Base-by-base conservation (phyloP, 2,329 filamentous ascomycete species). In the Chaetomium globosum region DNA sequence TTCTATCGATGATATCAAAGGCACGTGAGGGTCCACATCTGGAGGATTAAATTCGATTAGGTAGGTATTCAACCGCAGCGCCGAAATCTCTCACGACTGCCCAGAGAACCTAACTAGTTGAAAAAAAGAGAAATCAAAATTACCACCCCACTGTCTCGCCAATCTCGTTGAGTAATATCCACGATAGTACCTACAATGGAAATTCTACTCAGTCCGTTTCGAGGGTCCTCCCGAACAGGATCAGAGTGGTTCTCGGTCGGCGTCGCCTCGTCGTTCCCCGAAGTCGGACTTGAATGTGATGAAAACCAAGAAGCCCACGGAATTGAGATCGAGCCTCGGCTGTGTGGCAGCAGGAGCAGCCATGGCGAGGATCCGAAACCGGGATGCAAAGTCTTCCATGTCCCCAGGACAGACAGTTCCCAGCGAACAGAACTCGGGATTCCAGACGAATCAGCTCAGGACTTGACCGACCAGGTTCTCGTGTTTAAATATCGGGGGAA, bases 401-500 rank as follows among this genome's bases (percentile, higher is more conserved):
- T 84, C 6, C 80, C 82, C 6, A 76, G 76, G 51, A 74, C 74
- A 12, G 75, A 80, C 60, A 74, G 69, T 21, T 74, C 76, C 2
- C 74, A 75, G 31, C 78, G 72, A 12, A 76, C 69, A 0, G 80
- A 79, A 63, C 71, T 82, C 3, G 67, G 76, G 0, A 65, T 80
- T 3, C 70, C 76, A 0, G 77, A 80, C 8, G 75, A 73, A 1
- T 63, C 67, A 2, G 74, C 75, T 28, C 71, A 72, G 1, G 74
- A 75, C 3, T 63, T 87, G 63, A 80, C 79, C 54, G 80, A 89
- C 63, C 87, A 90, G 71, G 85, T 90, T 0, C 78, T 91, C 21
- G 81, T 91, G 0, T 91, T 90, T 67, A 81, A 81, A 68, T 88
- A 88, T 71, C 83, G 81, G 59, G 85, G 83, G 3, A 86, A 83